Conservation (phyloP, 1,284 basidiomycete species). For the Malassezia restricta region DNA sequence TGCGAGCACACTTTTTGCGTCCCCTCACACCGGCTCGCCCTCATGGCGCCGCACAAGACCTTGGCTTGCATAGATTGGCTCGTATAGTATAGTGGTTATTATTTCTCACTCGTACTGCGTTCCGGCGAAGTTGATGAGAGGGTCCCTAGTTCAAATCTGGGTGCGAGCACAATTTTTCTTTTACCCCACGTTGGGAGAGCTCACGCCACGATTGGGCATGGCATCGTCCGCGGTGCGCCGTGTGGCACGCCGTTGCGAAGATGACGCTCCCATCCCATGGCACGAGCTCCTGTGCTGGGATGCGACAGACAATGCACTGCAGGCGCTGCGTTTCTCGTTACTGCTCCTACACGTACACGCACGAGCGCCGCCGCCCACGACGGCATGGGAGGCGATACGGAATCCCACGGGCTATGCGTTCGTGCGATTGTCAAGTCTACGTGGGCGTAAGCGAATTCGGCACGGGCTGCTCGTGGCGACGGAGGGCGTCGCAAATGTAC, state of each 20-base stretch:
- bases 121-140: conserved; percentile 13
- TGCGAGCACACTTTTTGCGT: conserved; percentile 8
- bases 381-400: not conserved
- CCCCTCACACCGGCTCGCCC: too few species aligned
- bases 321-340: conserved; percentile 6
- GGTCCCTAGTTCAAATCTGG: conserved; percentile 16
- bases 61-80: not conserved
- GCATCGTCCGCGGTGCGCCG: not conserved
- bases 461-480: conserved; percentile 4
- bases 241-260: not conserved
- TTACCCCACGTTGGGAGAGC: not conserved
- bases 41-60: too few species aligned
- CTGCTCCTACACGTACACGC: conserved; percentile 4
- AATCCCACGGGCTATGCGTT: not conserved
- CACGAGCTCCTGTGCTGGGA: conserved; percentile 4
- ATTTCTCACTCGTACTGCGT: conserved; percentile 16
- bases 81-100: conserved; percentile 17
- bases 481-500: conserved; percentile 13
- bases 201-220: not conserved
- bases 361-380: not conserved
- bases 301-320: conserved; percentile 10
- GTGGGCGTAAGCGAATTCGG: not conserved
- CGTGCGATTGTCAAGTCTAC: not conserved
- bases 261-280: not conserved
- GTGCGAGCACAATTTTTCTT: conserved; percentile 11